phyloP scores from a whole-genome alignment of 768 basidiomycete species.

The Kockovaella imperatae region DNA sequence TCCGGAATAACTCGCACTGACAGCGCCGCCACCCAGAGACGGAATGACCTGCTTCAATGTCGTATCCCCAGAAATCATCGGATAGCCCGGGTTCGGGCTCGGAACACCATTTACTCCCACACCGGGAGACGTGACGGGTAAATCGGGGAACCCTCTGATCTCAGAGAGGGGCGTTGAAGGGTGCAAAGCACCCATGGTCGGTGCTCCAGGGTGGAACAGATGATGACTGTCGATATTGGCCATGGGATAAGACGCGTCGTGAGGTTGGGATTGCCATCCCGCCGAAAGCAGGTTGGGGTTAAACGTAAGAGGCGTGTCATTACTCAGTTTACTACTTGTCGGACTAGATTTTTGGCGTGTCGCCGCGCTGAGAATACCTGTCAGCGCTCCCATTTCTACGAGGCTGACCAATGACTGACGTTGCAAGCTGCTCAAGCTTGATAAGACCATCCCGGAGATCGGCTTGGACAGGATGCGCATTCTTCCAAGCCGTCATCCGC shows the following conservation, averaged over 20 bases:
- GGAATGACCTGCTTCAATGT: not conserved
- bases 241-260: not conserved
- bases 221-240: conserved; percentile 2
- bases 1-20: not conserved
- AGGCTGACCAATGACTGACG: conserved; percentile 28
- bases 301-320: not conserved
- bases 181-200: not conserved
- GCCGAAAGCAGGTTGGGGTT: not conserved
- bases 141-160: conserved; percentile 25
- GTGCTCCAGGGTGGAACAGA: not conserved
- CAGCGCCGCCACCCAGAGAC: not conserved
- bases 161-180: conserved; percentile 20
- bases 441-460: conserved; percentile 39
- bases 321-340: too few species aligned
- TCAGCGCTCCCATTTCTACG: too few species aligned
- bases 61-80: not conserved
- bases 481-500: conserved; percentile 31
- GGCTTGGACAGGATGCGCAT: conserved; percentile 40
- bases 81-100: not conserved
- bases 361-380: too few species aligned
- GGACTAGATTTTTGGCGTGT: too few species aligned
- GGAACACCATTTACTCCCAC: not conserved
- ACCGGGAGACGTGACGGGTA: not conserved
- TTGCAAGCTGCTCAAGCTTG: conserved; percentile 33
- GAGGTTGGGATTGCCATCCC: not conserved